Base-by-base conservation (phyloP, 2,329 filamentous ascomycete genomes). In the Drechslera avenae region DNA sequence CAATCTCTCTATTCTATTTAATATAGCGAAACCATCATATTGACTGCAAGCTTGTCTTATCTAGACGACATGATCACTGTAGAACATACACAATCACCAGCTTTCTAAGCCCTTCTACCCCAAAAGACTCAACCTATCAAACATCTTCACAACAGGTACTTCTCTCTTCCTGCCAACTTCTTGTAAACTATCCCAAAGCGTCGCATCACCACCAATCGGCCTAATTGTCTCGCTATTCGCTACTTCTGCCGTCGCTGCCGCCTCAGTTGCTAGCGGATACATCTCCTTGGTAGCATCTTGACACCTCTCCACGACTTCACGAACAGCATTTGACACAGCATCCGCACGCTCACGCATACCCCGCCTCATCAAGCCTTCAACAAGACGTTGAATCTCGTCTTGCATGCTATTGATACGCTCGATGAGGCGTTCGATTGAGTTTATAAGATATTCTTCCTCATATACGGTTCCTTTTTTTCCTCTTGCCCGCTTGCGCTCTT, bases 401-500 rank as follows among this genome's bases (percentile, higher is more conserved):
- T 86, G 82, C 2, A 87, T 82, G 17, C 79, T 80, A 71, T 92
- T 91, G 17, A 96, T 85, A 30, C 92, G 82, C 71, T 96, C 91
- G 12, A 96, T 84, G 28, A 99, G 80, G 18, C 94, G 81, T 10
- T 87, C 84, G 30, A 97, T 86, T 61, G 88, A 93, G 72, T 92
- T 94, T 51, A 96, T 87, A 4, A 99, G 83, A 73, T 99, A 99
- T 74, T 97, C 94, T 69, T 97, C 93, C 73, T 99, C 94, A 73
- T 99, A 99, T 4, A 99, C 90, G 13, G 90, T 96, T 9, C 94
- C 94, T 79, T 97, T 97, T 73, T 96, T 93, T 18, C 94, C 94
- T 6, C 91, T 81, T 0, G 94, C 94, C 13, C 93, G 86, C 82
- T 99, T 99, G 73, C 96, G 86, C 79, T 99, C 94, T 74, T 99